Conservation (phyloP, 768 basidiomycete genomes). For the Boletus speciosus region DNA sequence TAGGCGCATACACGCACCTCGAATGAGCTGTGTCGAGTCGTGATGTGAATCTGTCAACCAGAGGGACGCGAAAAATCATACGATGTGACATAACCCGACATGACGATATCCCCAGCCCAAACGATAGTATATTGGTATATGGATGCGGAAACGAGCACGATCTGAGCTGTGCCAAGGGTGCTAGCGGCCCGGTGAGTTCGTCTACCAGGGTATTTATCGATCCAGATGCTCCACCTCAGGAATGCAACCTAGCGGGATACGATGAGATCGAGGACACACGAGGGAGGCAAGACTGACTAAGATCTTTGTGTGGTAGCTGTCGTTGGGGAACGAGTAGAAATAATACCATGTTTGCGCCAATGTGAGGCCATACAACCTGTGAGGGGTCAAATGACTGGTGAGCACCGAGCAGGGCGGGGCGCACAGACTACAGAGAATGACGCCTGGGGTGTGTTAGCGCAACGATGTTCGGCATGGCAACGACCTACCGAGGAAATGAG, state of each 20-base stretch:
- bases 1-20: conserved; percentile 19
- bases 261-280: not conserved
- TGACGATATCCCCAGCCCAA: conserved; percentile 24
- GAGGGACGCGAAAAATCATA: conserved; percentile 4
- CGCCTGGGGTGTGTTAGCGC: conserved; percentile 22
- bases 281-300: conserved; percentile 21
- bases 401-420: not conserved
- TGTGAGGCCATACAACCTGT: conserved; percentile 35
- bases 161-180: conserved; percentile 26
- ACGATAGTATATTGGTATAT: conserved; percentile 33
- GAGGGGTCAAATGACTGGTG: not conserved
- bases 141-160: conserved; percentile 29
- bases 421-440: conserved; percentile 32
- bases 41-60: not conserved
- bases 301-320: conserved; percentile 30
- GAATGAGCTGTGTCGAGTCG: conserved; percentile 15
- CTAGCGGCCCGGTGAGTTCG: conserved; percentile 12
- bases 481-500: conserved; percentile 28
- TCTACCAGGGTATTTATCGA: not conserved
- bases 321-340: conserved; percentile 30
- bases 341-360: conserved; percentile 35
- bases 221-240: conserved; percentile 17
- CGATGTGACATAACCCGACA: conserved; percentile 28
- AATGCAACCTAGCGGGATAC: conserved; percentile 23
- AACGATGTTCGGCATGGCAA: not conserved